phyloP scores from a whole-genome alignment of 352 stramenopile genomes.

The Poterioochromonas sp. region DNA sequence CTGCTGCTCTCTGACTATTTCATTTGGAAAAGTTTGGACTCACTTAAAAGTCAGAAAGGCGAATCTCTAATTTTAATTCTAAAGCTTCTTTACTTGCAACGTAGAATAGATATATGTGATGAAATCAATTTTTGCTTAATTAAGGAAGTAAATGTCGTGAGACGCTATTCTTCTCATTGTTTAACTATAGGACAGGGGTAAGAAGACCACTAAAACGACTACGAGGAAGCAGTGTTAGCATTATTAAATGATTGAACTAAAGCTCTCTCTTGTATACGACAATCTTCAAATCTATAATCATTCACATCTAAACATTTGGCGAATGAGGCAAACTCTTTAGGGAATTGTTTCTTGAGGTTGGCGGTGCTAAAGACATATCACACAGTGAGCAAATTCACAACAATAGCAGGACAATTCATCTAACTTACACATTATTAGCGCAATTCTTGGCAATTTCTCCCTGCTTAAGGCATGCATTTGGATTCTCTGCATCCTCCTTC shows the following conservation, averaged over 20 bases:
- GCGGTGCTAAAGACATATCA: not conserved
- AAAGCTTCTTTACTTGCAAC: too few species aligned
- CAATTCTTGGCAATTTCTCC: not conserved
- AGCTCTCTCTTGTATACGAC: not conserved
- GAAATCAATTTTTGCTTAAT: too few species aligned
- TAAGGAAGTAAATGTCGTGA: too few species aligned
- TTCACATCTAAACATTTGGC: slow-evolving; percentile 5
- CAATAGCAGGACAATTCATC: not conserved
- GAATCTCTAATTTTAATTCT: too few species aligned
- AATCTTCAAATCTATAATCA: slow-evolving; percentile 8
- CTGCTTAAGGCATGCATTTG: not conserved
- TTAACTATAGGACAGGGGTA: too few species aligned
- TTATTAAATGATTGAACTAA: not conserved
- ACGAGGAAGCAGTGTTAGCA: too few species aligned
- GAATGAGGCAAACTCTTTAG: not conserved
- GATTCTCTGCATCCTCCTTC: not conserved
- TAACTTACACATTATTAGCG: slow-evolving; percentile 21
- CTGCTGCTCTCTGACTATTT: too few species aligned
- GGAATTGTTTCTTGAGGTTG: not conserved
- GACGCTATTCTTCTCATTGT: too few species aligned
- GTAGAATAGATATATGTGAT: too few species aligned
- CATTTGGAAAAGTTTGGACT: too few species aligned
- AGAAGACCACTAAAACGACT: too few species aligned
- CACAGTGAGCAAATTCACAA: not conserved
- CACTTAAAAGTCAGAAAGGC: too few species aligned